Evolutionary conservation across 768 basidiomycete genomes (phyloP).

Genomic region (Tylopilus vinaceipallidus): DNA sequence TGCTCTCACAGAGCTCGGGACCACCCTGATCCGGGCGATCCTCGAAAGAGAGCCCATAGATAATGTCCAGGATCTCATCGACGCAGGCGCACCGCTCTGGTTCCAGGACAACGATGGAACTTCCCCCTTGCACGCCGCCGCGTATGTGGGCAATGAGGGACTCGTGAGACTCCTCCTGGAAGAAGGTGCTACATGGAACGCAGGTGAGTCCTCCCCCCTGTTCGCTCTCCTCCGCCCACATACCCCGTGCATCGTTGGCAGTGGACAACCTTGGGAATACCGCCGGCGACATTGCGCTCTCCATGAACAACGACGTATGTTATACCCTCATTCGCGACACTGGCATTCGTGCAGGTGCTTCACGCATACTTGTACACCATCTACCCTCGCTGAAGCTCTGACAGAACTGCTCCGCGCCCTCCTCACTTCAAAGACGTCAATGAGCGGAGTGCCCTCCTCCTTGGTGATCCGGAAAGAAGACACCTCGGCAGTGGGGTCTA

Average conservation of each 20-base stretch:
- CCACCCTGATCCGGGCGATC: constrained; percentile 57
- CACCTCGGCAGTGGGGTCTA: constrained; percentile 56
- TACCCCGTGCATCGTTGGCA: constrained; percentile 21
- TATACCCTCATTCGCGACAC: constrained; percentile 87
- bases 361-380: constrained; percentile 1
- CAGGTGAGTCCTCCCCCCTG: constrained; percentile 47
- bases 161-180: constrained; percentile 67
- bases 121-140: constrained; percentile 85
- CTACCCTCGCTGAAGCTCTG: constrained; percentile 6
- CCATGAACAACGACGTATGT: constrained; percentile 71
- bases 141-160: constrained; percentile 63
- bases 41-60: constrained; percentile 45
- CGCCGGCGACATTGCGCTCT: constrained; percentile 87
- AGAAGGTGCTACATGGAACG: constrained; percentile 91
- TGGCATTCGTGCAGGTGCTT: constrained; percentile 83
- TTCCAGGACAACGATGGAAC: constrained; percentile 84
- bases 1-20: constrained; percentile 53
- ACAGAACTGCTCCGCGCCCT: constrained; percentile 71
- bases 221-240: background rate
- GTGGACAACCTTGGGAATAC: constrained; percentile 80
- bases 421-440: constrained; percentile 46
- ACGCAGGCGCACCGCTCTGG: constrained; percentile 81
- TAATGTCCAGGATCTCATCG: constrained; percentile 48
- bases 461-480: constrained; percentile 51
- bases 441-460: constrained; percentile 27